Percentiles rank a stretch among this genome's conserved stretches.
phyloP scores from a whole-genome alignment of 2,329 filamentous ascomycete genomes.

The Mariannaea sp. region DNA sequence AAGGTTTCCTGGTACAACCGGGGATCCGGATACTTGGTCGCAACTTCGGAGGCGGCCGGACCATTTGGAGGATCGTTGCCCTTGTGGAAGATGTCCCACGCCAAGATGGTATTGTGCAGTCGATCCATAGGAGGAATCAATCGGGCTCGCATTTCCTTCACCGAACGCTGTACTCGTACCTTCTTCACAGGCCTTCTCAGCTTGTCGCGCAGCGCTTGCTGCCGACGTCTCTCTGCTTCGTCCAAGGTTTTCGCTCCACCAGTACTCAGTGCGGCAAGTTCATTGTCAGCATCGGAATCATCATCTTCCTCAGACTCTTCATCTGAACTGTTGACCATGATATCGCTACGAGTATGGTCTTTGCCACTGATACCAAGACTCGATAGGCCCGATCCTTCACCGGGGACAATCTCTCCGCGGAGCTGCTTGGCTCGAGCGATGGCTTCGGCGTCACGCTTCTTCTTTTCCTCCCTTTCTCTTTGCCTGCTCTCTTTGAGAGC shows the following conservation, averaged over 20 bases:
- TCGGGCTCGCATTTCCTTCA: constrained; percentile 92
- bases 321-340: constrained; percentile 88
- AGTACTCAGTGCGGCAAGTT: constrained; percentile 54
- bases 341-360: constrained; percentile 80
- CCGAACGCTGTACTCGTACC: constrained; percentile 75
- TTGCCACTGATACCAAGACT: constrained; percentile 76
- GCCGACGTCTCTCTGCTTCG: constrained; percentile 52
- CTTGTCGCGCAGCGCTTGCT: constrained; percentile 57
- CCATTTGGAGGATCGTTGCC: constrained; percentile 84
- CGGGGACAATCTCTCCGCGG: constrained; percentile 49
- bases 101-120: constrained; percentile 82
- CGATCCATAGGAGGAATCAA: constrained; percentile 86
- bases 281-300: constrained; percentile 56
- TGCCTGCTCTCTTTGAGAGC: constrained; percentile 72
- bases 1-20: constrained; percentile 86
- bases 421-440: constrained; percentile 68
- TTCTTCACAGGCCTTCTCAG: constrained; percentile 81
- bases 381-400: constrained; percentile 78
- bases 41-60: constrained; percentile 75
- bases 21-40: constrained; percentile 76
- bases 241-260: constrained; percentile 55
- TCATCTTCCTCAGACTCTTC: constrained; percentile 72
- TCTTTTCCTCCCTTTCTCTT: constrained; percentile 74
- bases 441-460: constrained; percentile 71
- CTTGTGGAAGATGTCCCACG: constrained; percentile 93